Base-by-base conservation (phyloP, 1,284 basidiomycete species). In the Trichosporon coremiiforme region DNA sequence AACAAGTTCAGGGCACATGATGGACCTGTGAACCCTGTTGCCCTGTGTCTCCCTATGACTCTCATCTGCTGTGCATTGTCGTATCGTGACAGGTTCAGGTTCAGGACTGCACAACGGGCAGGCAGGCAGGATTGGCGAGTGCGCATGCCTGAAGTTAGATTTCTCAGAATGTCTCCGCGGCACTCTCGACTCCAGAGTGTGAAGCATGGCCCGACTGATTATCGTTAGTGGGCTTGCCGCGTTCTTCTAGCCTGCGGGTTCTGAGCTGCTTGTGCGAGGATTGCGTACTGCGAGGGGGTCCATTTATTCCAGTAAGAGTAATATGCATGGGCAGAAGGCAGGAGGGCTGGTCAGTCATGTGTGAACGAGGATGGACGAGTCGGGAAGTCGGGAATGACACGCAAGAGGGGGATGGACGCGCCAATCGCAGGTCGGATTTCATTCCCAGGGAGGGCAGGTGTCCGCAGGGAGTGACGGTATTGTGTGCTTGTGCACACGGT, bases 41-140 rank as follows among this genome's bases (percentile, higher is more conserved):
- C 20, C 50, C 15, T 47, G 45, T 47, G 15, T 20, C 45, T 20
- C 45, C 45, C 50, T 53, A 53, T 53, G 50, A 53, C 50, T 53
- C 20, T 53, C 50, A 53, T 53, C 50, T 53, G 50, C 50, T 53
- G 50, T 53, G 50, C 50, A 22, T 53, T 53, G 50, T 53, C 50
- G 50, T 53, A 53, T 53, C 50, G 50, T 53, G 50, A 53, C 50
- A 53, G 50, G 50, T 53, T 22, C 50, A 12, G 50, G 50, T 10
- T 25, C 50, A 22, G 50, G 50, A 53, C 50, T 53, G 41, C 41
- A 45, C 17, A n/a, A 45, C 41, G 8, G 36, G 36, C 36, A 38
- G 36, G 36, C 36, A 38, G 36, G 36, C 36, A 10, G 13, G 36
- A 13, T 38, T 13, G 36, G 36, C 36, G 10, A 38, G 36, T 25